Percentiles rank a stretch among this genome's conserved stretches.
These are phyloP conservation scores for Thielaviopsis musarum DNA, from an alignment of 2,329 filamentous ascomycete species.

Conservation along the genomic window DNA sequence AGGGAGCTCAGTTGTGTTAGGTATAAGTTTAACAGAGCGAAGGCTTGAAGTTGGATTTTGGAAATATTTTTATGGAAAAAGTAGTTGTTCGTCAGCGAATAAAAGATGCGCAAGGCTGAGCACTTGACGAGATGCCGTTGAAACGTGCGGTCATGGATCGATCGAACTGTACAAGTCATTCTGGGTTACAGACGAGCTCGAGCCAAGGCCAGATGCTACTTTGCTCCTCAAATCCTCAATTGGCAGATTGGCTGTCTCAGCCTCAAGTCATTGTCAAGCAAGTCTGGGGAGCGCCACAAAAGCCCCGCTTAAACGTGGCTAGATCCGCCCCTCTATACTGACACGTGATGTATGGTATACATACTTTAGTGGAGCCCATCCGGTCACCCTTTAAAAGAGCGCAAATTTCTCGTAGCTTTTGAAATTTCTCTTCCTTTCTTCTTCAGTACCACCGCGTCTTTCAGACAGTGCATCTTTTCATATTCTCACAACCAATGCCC, in stretches of 20 bases:
- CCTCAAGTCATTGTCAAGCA: neutral
- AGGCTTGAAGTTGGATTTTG: neutral
- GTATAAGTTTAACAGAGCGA: neutral
- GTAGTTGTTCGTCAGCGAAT: neutral
- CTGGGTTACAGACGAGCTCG: neutral
- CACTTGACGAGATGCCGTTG: neutral
- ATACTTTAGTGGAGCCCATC: neutral
- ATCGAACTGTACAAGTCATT: neutral
- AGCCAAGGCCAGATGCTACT: neutral
- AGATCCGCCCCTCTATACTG: constrained; percentile 3
- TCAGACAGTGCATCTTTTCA: constrained; percentile 76
- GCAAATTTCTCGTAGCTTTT: constrained; percentile 12
- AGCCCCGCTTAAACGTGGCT: neutral
- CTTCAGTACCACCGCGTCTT: constrained; percentile 49
- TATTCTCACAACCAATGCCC: constrained; percentile 33
- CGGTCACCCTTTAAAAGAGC: constrained; percentile 7
- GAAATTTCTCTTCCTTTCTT: constrained; percentile 21
- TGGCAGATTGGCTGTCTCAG: neutral
- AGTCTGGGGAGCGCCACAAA: neutral
- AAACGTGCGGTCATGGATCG: neutral
- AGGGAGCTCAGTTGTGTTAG: neutral
- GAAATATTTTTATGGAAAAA: neutral
- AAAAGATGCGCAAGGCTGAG: neutral
- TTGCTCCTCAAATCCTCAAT: neutral
- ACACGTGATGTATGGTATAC: constrained; percentile 8